These are phyloP conservation scores for Jimgerdemannia flammicorona DNA, from an alignment of 192 early-diverging fungal species.

Conservation along the genomic window DNA sequence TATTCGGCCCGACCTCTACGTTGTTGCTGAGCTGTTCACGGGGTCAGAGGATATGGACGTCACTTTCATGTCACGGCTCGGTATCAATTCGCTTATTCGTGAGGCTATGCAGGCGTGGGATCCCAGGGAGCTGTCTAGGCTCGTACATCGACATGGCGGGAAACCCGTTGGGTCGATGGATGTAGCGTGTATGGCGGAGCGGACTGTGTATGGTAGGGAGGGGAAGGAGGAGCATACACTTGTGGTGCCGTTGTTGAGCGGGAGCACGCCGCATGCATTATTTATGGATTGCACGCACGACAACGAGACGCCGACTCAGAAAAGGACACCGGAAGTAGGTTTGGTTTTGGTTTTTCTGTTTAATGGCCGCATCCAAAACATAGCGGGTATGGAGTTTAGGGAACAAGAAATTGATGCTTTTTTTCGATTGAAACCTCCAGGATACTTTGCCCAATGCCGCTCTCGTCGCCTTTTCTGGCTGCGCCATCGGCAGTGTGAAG, in stretches of 20 bases:
- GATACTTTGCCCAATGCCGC: conserved; percentile 94
- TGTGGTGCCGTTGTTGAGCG: conserved; percentile 64
- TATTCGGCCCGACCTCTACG: conserved; percentile 89
- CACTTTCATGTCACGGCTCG: conserved; percentile 86
- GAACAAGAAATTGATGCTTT: too few relatives aligned
- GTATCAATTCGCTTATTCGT: conserved; percentile 95
- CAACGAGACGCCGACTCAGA: conserved; percentile 95
- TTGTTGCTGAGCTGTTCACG: conserved; percentile 98
- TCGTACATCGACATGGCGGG: conserved; percentile 91
- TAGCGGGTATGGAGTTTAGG: too few relatives aligned
- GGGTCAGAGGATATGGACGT: conserved; percentile 94
- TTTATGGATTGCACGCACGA: conserved; percentile 99
- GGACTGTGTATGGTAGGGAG: conserved; percentile 26
- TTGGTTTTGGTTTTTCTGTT: conserved; percentile 10
- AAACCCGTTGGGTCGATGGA: conserved; percentile 86
- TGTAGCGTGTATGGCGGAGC: conserved; percentile 51
- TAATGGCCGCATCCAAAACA: not conserved
- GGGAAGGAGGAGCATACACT: conserved; percentile 14
- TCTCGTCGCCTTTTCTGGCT: conserved; percentile 83
- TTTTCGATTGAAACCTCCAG: conserved; percentile 8
- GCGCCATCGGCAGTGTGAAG: conserved; percentile 93
- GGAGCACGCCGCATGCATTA: conserved; percentile 84
- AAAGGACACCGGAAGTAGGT: conserved; percentile 63
- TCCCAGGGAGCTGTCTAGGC: conserved; percentile 80
- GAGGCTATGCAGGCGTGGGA: conserved; percentile 99